phyloP scores from a whole-genome alignment of 2,329 filamentous ascomycete species.

The Aspergillus fumigatiaffinis region DNA sequence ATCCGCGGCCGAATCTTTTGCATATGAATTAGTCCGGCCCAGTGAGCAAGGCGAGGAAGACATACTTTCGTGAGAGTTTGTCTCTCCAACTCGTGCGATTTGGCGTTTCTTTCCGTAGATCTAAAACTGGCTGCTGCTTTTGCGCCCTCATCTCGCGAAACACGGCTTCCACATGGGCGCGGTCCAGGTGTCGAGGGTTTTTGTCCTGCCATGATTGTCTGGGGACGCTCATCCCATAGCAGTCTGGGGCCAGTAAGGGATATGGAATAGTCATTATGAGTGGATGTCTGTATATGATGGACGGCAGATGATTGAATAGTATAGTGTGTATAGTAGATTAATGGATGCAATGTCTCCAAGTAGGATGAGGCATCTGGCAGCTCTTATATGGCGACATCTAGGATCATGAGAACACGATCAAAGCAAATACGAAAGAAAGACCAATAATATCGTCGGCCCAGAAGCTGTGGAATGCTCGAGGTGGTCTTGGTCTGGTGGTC shows the following conservation, averaged over 20 bases:
- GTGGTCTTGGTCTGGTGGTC: background rate
- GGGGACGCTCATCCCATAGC: background rate
- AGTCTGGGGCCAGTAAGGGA: background rate
- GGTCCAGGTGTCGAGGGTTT: background rate
- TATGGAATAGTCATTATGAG: background rate
- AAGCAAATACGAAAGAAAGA: background rate
- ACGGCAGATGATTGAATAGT: background rate
- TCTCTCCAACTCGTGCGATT: background rate
- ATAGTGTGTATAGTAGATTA: background rate
- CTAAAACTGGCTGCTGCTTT: background rate
- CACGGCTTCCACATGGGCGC: background rate
- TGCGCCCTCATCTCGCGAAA: background rate
- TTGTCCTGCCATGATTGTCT: background rate
- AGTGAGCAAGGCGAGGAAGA: too few species aligned
- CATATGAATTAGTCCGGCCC: background rate
- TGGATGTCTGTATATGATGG: background rate
- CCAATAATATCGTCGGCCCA: background rate
- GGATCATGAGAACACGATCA: background rate
- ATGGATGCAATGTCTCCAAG: background rate
- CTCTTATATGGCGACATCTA: background rate
- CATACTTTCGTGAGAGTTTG: background rate
- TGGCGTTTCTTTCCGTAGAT: background rate
- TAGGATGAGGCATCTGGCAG: too few species aligned
- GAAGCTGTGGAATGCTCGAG: background rate
- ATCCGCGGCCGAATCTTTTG: background rate